These are phyloP conservation scores for Hygrophila difformis DNA, from an alignment of 257 asterid genomes.

Conservation along the genomic window DNA sequence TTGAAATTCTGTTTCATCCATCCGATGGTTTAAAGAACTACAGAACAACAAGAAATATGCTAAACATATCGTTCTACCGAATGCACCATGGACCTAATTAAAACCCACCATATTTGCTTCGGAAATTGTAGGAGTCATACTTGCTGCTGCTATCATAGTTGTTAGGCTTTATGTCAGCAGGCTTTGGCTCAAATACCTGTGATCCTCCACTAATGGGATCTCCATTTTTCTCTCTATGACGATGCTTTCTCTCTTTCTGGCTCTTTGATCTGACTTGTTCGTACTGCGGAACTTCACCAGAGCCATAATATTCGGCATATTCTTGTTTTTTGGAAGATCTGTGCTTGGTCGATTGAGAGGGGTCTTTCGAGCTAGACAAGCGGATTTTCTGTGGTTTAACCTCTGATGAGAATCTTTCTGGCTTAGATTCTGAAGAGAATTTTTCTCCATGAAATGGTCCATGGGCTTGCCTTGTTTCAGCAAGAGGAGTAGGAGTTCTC, in stretches of 20 bases:
- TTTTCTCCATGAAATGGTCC: constrained; percentile 31
- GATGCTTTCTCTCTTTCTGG: constrained; percentile 81
- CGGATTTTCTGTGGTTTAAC: constrained; percentile 51
- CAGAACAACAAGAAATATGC: too few relatives aligned
- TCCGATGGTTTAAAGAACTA: too few relatives aligned
- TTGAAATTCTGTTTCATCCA: not conserved
- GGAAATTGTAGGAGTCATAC: constrained; percentile 51
- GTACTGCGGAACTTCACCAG: constrained; percentile 52
- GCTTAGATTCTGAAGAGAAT: too few relatives aligned
- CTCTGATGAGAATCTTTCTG: constrained; percentile 25
- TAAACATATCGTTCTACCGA: not conserved
- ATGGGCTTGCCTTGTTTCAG: constrained; percentile 53
- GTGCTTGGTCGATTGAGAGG: constrained; percentile 59
- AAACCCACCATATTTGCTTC: constrained; percentile 63
- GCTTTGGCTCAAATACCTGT: constrained; percentile 42
- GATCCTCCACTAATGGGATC: constrained; percentile 38
- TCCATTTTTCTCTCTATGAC: constrained; percentile 49
- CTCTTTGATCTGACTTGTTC: constrained; percentile 60
- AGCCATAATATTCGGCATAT: constrained; percentile 64
- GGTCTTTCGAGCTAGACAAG: constrained; percentile 54
- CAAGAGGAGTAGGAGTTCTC: constrained; percentile 41
- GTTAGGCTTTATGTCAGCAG: constrained; percentile 42
- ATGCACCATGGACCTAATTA: constrained; percentile 13
- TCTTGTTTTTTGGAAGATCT: constrained; percentile 85
- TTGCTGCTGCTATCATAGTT: constrained; percentile 46